Evolutionary conservation across 2,329 filamentous ascomycete species (phyloP), one percentile per base, ranked within the genome.

Genomic region (Erysiphe pulchra): DNA sequence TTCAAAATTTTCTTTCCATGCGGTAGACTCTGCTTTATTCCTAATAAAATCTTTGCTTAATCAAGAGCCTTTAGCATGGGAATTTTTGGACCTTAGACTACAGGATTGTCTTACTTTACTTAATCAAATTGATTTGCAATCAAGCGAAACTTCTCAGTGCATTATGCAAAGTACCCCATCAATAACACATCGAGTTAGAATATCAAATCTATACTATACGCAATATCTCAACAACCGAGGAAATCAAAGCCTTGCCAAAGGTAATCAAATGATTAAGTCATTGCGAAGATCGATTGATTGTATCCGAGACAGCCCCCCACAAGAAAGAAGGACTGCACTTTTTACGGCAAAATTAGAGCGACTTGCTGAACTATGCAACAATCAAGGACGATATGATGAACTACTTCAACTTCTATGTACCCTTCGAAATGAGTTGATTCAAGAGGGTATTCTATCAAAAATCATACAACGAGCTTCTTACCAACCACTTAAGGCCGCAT

Each of bases 141-240:
- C 32, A 13, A 44, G 37, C 33, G 18, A 42, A 24, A 16, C n/a
- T 28, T n/a, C 24, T 14, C 40, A 46, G 33, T 20, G 33, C 31
- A 18, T 43, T 32, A 16, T 42, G 14, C 55, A 56, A 17, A 50
- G 47, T 16, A 60, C 60, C 24, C 52, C 59, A 8, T 50, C 59
- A 17, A 52, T 56, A n/a, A 63, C 62, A 2, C 73, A 75, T 51
- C 65, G 71, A 47, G 68, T 78, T 49, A 80, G 76, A 53, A 70
- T 83, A 24, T 83, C 79, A 0, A 77, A 79, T 52, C 65, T 80
- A 2, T 82, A 82, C 56, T 83, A 77, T 56, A 64, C 73, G n/a
- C 65, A 71, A 42, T 73, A 74, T 54, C 60, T 70, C 16, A 63
- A 66, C 40, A 56, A 72, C 48, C 61, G 65, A 13, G 70, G 69